Evolutionary conservation across 148 eudicot species (phyloP).

Genomic region (Rhododendron henanense): DNA sequence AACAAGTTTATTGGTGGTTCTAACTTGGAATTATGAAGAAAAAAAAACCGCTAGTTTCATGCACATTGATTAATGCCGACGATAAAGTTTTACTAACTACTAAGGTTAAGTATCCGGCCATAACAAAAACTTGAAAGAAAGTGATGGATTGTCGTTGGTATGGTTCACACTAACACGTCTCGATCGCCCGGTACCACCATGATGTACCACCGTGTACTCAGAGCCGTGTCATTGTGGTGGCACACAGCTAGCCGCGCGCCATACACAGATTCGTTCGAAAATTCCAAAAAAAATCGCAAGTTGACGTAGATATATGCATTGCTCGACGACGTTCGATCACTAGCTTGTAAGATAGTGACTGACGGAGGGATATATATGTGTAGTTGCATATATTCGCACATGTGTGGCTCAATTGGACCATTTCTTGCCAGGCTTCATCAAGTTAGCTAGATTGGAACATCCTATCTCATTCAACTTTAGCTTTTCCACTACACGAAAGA

Average conservation of each 20-base stretch:
- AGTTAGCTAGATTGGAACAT: background rate
- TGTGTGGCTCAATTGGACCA: background rate
- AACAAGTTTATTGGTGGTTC: background rate
- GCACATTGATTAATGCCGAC: no score
- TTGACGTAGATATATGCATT: background rate
- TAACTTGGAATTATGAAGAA: no score
- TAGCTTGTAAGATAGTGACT: background rate
- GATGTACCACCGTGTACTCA: background rate
- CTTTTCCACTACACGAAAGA: slow-evolving; percentile 4
- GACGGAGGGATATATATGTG: background rate
- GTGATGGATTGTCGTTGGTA: background rate
- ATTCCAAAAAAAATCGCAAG: background rate
- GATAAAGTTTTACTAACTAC: no score
- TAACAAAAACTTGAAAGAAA: background rate
- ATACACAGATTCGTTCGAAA: background rate
- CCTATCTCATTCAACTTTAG: slow-evolving; percentile 4
- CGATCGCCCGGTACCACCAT: background rate
- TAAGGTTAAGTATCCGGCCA: background rate
- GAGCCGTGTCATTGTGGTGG: background rate
- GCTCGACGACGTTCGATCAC: background rate
- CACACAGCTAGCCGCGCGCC: background rate
- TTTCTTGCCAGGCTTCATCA: background rate
- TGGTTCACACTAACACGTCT: background rate
- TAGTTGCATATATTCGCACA: background rate
- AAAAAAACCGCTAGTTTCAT: no score